Evolutionary conservation across 257 asterid species (phyloP), one percentile per base, ranked within the genome.

Genomic region (Cruciata laevipes): DNA sequence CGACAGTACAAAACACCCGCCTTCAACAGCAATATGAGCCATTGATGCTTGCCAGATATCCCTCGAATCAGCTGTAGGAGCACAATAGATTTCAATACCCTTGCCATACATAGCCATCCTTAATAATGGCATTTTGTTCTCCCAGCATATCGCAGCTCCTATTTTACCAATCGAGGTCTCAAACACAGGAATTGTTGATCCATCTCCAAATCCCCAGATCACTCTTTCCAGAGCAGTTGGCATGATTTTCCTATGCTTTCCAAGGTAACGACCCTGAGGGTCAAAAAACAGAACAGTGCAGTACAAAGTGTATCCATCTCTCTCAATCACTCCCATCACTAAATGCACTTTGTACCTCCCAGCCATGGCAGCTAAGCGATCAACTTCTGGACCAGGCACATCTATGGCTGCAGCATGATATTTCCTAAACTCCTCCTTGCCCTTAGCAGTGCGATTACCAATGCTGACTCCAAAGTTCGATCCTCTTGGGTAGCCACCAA

Each of bases 101-200:
- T 94, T 94, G 51, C 90, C 97, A 82, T 94, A 90, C 95, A 94
- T 79, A 27, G 96, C 96, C 11, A 95, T 90, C 79, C 97, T 83
- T 65, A 94, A 66, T 73, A 94, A 95, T 53, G 99, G 99, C 99
- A 90, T 94, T 76, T 87, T 78, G 75, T 94, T 94, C 81, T 94
- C 97, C 99, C 99, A 94, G 81, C 99, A 94, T 73, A 94, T 89
- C 33, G 99, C 99, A 23, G 95, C 99, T 51, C 99, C 97, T 0
- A 94, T 88, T 77, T 90, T 94, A 20, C 97, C 97, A 69, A 94
- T 63, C 40, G 99, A 88, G 14, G 99, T 94, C 69, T 94, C 95
- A 35, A 84, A 90, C 73, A 90, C 95, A 4, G 96, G 99, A 75
- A 90, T 88, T 20, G 99, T 94, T 23, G 97, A 90, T 14, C 99